Evolutionary conservation across 768 basidiomycete species (phyloP), one percentile per base, ranked within the genome.

Genomic region (Lactifluus subvellereus): DNA sequence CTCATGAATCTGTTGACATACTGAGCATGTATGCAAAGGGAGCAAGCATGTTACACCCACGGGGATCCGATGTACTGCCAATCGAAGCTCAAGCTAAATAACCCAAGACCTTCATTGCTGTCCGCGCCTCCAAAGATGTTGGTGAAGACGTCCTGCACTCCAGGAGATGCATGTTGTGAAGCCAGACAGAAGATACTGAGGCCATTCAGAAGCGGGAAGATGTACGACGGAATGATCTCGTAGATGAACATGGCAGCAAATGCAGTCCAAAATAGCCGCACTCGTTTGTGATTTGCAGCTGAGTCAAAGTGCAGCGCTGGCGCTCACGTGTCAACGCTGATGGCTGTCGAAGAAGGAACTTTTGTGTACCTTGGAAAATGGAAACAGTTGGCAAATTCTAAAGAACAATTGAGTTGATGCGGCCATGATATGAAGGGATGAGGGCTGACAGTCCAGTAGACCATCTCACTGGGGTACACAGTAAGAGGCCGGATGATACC

Each of bases 51-150:
- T 13, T 16, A 3, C n/a, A 68, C 71, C 20, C 45, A 71, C 67
- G 33, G 42, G 16, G 83, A 82, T 0, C 79, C 79, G 64, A 86
- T 83, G 66, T 84, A 84, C 63, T 85, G 83, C 84, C 84, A 89
- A 67, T 88, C 87, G 51, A 88, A 79, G n/a, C 82, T 82, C 47
- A 88, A 61, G 38, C 80, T 82, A 45, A 84, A 59, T 20, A 88
- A 68, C 0, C 87, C 86, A 45, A 88, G 75, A 0, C 86, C 87
- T 71, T 89, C 86, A 67, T 88, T 89, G 33, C 80, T 85, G 40
- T 82, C 77, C 3, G 81, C 74, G 6, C 88, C 88, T 33, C 88
- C 88, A 62, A 89, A 88, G 0, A 89, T 64, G 61, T 84, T 82
- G 4, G 84, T 86, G 68, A 86, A 79, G 16, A 81, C 69, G 62